Evolutionary conservation across 352 stramenopile species (phyloP).

Genomic region (Phytophthora foliorum): DNA sequence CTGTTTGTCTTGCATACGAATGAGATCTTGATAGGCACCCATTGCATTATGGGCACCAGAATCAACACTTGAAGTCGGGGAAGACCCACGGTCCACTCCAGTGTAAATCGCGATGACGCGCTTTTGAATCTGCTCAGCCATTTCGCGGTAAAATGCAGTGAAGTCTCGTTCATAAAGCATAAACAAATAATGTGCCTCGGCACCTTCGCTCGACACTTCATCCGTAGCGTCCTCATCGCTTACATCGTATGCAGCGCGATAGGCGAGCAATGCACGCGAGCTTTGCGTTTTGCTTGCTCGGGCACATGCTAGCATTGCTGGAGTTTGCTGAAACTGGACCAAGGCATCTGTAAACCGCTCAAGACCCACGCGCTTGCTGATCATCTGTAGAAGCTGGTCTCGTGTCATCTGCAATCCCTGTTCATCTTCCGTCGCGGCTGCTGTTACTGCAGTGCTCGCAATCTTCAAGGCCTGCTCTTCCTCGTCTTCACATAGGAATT

Average conservation of each 20-base stretch:
- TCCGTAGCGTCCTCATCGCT: conserved; percentile 16
- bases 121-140: conserved; percentile 68
- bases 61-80: conserved; percentile 13
- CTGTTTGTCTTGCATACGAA: conserved; percentile 84
- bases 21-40: conserved; percentile 80
- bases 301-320: conserved; percentile 55
- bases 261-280: conserved; percentile 48
- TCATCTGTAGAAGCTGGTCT: conserved; percentile 74
- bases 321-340: conserved; percentile 71
- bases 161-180: conserved; percentile 79
- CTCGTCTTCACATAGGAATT: conserved; percentile 56
- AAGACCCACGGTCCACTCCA: conserved; percentile 33
- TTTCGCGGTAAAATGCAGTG: conserved; percentile 52
- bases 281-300: conserved; percentile 51
- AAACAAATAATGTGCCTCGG: conserved; percentile 62
- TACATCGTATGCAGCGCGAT: conserved; percentile 46
- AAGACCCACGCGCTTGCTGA: conserved; percentile 70
- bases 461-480: conserved; percentile 36
- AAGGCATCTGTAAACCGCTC: conserved; percentile 74
- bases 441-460: conserved; percentile 20
- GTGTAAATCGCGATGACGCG: conserved; percentile 77
- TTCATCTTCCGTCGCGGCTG: conserved; percentile 14
- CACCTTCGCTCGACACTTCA: conserved; percentile 9
- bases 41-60: conserved; percentile 38
- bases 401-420: conserved; percentile 51